Base-by-base conservation (phyloP, 2,329 filamentous ascomycete genomes). In the Penicillium concentricum region DNA sequence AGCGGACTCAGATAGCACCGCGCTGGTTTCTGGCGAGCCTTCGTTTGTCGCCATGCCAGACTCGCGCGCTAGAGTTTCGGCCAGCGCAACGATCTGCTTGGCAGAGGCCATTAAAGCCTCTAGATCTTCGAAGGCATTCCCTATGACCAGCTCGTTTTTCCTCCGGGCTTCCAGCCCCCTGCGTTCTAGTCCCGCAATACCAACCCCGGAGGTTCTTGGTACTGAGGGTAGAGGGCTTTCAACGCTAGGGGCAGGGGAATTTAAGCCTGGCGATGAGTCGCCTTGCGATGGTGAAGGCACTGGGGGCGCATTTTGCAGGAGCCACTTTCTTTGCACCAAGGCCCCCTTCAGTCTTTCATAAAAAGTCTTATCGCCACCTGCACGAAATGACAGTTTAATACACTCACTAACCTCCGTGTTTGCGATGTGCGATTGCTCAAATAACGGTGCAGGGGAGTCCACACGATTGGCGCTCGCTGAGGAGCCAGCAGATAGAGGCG, bases 101-200 rank as follows among this genome's bases (percentile, higher is more conserved):
- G 94, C 94, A 4, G 93, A 97, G 3, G 92, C 91, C 93, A 97
- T 99, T 37, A 99, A 81, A 4, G 94, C 92, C 71, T 97, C 93
- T 0, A 99, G 83, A 69, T 99, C 94, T 71, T 97, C 93, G 68
- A 99, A 99, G 0, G 94, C 92, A 62, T 85, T 92, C 26, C 93
- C 93, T 62, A 99, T 96, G 48, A 97, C 87, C 10, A 91, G 77
- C 73, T 97, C 92, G 66, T 97, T 97, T 73, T 96, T 96, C 76
- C 91, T 93, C 56, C 91, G 88, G 69, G 92, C 85, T 65, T 92
- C 90, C 6, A 93, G 76, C 0, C 91, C 90, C 60, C 92, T 86
- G 67, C 91, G 88, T 72, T 99, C 94, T 2, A 99, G 82, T 0
- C 92, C 93, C 10, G 93, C 93, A 66, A 99, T 97, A 2, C 94